A percentile compares a stretch with the other conserved stretches of the same genome.
Conservation (phyloP, 169 alveolate species). For the Babesia caballi region DNA sequence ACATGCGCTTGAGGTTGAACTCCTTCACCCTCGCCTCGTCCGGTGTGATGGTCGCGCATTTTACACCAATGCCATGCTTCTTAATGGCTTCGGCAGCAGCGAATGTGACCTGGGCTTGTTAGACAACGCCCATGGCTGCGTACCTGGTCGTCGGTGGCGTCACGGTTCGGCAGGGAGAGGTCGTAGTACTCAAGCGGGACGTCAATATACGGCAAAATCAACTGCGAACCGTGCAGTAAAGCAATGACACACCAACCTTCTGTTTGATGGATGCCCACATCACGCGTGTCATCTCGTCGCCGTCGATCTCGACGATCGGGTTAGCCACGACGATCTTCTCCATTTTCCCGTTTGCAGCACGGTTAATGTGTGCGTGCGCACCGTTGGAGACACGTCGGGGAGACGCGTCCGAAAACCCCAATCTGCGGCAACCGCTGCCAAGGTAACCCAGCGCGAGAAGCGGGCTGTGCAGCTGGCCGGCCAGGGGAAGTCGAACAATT, state of each 20-base stretch:
- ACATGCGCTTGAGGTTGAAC: constrained; percentile 90
- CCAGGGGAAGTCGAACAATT: background rate
- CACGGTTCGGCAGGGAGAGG: constrained; percentile 87
- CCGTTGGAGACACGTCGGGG: constrained; percentile 5
- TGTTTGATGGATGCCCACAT: constrained; percentile 91
- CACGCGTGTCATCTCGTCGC: constrained; percentile 94
- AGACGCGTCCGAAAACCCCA: background rate
- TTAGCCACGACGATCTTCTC: constrained; percentile 76
- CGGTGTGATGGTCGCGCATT: constrained; percentile 96
- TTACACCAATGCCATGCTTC: constrained; percentile 88
- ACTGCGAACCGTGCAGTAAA: constrained; percentile 19
- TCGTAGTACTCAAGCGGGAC: constrained; percentile 88
- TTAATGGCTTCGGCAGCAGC: constrained; percentile 92
- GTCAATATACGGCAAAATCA: constrained; percentile 89
- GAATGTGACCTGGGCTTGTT: constrained; percentile 80
- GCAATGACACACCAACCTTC: constrained; percentile 34
- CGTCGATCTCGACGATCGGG: constrained; percentile 93
- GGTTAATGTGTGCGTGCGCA: background rate
- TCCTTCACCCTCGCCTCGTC: constrained; percentile 94
- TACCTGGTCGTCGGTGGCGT: constrained; percentile 86
- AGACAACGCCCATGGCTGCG: background rate
- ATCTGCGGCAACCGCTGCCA: background rate
- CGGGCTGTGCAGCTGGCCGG: constrained; percentile 6
- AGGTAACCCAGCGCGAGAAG: constrained; percentile 42
- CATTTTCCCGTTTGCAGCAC: background rate